Conservation (phyloP, 176 grass and related monocot genomes). For the Aegilops speltoides region DNA sequence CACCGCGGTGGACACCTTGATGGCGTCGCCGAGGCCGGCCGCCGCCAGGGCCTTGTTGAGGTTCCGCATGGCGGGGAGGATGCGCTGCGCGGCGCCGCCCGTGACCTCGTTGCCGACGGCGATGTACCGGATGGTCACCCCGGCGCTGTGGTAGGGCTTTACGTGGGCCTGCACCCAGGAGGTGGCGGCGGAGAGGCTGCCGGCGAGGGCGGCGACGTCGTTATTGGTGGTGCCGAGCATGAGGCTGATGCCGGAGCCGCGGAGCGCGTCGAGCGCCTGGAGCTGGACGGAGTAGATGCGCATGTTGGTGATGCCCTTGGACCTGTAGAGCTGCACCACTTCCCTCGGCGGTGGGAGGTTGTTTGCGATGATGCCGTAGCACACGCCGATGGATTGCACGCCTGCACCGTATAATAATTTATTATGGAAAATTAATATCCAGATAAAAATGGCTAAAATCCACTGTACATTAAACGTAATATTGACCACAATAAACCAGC, state of each 20-base stretch:
- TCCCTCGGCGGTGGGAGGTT: slow-evolving; percentile 39
- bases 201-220: slow-evolving; percentile 29
- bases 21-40: not conserved
- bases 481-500: too few species aligned
- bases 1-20: not conserved
- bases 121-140: slow-evolving; percentile 58
- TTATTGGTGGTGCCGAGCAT: slow-evolving; percentile 40
- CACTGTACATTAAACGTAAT: too few species aligned
- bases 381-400: not conserved
- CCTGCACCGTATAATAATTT: too few species aligned
- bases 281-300: slow-evolving; percentile 30
- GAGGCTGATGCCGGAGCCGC: slow-evolving; percentile 41
- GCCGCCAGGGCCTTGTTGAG: not conserved
- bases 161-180: slow-evolving; percentile 41
- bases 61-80: not conserved
- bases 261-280: slow-evolving; percentile 32
- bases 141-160: slow-evolving; percentile 10
- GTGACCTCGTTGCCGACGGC: slow-evolving; percentile 61
- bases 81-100: slow-evolving; percentile 10
- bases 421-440: too few species aligned
- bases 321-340: slow-evolving; percentile 37
- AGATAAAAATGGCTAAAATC: too few species aligned
- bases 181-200: not conserved
- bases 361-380: slow-evolving; percentile 56
- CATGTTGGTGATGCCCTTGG: slow-evolving; percentile 46